phyloP scores from a whole-genome alignment of 345 rosid genomes.

The Melaleuca alternifolia region DNA sequence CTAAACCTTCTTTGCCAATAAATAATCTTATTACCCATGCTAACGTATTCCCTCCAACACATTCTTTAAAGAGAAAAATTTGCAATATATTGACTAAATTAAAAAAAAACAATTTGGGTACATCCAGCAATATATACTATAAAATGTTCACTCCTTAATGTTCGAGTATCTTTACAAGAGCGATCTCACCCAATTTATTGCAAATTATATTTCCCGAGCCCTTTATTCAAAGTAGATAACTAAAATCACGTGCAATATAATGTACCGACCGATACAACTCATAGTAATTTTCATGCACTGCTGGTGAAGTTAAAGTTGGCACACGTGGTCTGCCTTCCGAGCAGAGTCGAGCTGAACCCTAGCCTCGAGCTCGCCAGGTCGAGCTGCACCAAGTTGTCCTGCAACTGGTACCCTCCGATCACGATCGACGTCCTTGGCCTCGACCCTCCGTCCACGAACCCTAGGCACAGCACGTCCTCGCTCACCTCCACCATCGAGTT shows the following conservation, averaged over 20 bases:
- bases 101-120: neutral
- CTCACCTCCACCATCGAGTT: conserved; percentile 61
- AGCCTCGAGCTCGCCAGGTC: conserved; percentile 49
- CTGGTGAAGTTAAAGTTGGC: conserved; percentile 64
- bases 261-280: neutral
- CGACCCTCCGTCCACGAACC: conserved; percentile 60
- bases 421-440: conserved; percentile 48
- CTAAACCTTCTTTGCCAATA: neutral
- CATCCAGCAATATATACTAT: neutral
- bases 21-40: neutral
- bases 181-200: neutral
- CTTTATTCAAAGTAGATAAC: neutral
- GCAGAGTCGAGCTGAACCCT: conserved; percentile 52
- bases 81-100: neutral
- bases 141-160: fast-evolving
- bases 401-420: conserved; percentile 59
- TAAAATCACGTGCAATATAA: neutral
- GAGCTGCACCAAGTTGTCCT: conserved; percentile 44
- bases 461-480: conserved; percentile 40
- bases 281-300: neutral
- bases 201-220: neutral
- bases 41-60: neutral
- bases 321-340: conserved; percentile 41
- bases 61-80: neutral
- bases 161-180: neutral